Percentiles rank a stretch among this genome's conserved stretches.
Conservation (phyloP, 768 basidiomycete species). For the Calvatia gigantea region DNA sequence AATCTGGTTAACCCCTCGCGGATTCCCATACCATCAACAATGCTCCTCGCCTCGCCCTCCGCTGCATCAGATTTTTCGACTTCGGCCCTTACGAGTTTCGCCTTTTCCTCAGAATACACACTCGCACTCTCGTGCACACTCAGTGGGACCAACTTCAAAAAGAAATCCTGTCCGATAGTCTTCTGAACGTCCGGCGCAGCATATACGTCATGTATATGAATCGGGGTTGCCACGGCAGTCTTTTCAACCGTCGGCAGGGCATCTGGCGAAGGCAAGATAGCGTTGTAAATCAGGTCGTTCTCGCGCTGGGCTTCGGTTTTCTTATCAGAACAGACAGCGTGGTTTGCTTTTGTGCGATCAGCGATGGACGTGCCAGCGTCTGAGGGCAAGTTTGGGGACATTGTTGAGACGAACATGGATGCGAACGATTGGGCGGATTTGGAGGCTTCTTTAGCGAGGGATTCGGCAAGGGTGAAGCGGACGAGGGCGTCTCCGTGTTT, state of each 20-base stretch:
- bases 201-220: constrained; percentile 94
- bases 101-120: constrained; percentile 98
- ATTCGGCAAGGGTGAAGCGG: constrained; percentile 73
- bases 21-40: constrained; percentile 79
- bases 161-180: constrained; percentile 91
- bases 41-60: constrained; percentile 75
- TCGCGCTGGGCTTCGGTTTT: constrained; percentile 77
- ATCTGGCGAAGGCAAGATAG: constrained; percentile 75
- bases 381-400: constrained; percentile 79
- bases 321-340: constrained; percentile 72
- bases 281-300: constrained; percentile 98
- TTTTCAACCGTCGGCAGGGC: constrained; percentile 83
- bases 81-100: constrained; percentile 84
- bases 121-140: constrained; percentile 95
- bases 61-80: constrained; percentile 84
- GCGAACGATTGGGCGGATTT: constrained; percentile 67
- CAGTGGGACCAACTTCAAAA: constrained; percentile 81
- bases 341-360: constrained; percentile 83
- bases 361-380: constrained; percentile 79
- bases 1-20: constrained; percentile 67
- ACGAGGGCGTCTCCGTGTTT: constrained; percentile 88
- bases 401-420: constrained; percentile 63
- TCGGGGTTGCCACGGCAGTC: constrained; percentile 72
- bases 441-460: constrained; percentile 79
- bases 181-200: constrained; percentile 88